Evolutionary conservation across 495 filamentous ascomycete genomes (phyloP), one percentile per base, ranked within the genome.

Genomic region (Podospora pseudoanserina): DNA sequence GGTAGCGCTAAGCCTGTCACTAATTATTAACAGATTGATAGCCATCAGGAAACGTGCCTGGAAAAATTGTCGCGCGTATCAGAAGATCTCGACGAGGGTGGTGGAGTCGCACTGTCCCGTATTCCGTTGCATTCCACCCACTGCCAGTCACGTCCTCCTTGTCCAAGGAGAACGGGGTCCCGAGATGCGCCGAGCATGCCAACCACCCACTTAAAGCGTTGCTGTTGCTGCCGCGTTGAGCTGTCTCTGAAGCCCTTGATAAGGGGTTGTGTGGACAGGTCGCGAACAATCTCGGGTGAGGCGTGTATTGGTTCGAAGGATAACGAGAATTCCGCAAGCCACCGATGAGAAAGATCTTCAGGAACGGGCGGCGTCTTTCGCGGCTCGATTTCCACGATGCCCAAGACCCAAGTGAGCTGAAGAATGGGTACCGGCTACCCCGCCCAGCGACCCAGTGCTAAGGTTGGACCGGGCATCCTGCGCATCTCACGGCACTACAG

Each of bases 131-230:
- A 58, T 58, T 58, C 55, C 55, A 58, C 3, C 23, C 16, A 58
- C 55, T 13, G 4, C 3, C 55, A 58, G 39, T 16, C 39, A 49
- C 15, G 39, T 49, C 9, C 39, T 11, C 7, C 39, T 13, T 16
- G 9, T 49, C 23, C 23, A 23, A 23, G 23, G 23, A 23, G 39
- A 13, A 49, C 39, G 39, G 39, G 13, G 15, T 3, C 18, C 61
- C 61, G 32, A 63, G 61, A 63, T 63, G 61, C 28, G 61, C 61
- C 61, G 61, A 63, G 61, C 61, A 63, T 63, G 61, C 61, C 61
- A 34, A 23, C 28, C 32, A 58, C 55, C n/a, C 23, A 58, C 55
- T 58, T 49, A 49, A 11, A 5, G 4, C 3, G 30, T 32, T 32
- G 30, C 4, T 32, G 30, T 23, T 23, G 23, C 23, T 32, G 30